Evolutionary conservation across 2,329 filamentous ascomycete species (phyloP).

Genomic region (Davidsoniella eucalypti): DNA sequence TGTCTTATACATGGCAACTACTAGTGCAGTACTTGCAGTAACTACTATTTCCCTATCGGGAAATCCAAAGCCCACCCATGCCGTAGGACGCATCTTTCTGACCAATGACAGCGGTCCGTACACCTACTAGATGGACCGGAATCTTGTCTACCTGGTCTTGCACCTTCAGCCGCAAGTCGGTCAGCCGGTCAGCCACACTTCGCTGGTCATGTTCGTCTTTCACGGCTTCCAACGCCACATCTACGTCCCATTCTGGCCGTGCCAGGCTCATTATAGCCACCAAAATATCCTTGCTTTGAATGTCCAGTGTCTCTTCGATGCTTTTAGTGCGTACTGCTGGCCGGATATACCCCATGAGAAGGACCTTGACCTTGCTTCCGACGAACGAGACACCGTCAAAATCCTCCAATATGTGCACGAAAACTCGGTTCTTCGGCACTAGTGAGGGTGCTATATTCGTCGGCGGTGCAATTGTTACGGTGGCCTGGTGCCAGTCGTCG

Average conservation of each 20-base stretch:
- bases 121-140: conserved; percentile 40
- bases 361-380: conserved; percentile 30
- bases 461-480: conserved; percentile 39
- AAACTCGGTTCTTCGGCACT: conserved; percentile 32
- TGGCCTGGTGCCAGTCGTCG: conserved; percentile 37
- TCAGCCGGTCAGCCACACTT: conserved; percentile 28
- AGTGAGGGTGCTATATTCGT: conserved; percentile 29
- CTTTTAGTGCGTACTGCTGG: conserved; percentile 14
- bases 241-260: conserved; percentile 29
- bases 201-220: conserved; percentile 25
- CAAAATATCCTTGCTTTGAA: conserved; percentile 25
- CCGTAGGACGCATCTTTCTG: conserved; percentile 33
- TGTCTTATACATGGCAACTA: not conserved
- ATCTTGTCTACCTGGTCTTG: conserved; percentile 40
- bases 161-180: conserved; percentile 30
- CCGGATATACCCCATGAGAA: conserved; percentile 45
- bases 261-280: conserved; percentile 30
- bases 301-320: conserved; percentile 17
- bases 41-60: not conserved
- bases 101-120: conserved; percentile 33
- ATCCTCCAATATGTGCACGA: conserved; percentile 36
- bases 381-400: conserved; percentile 28
- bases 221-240: conserved; percentile 23
- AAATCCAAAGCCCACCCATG: conserved; percentile 32
- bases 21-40: not conserved